Base-by-base conservation (phyloP, 2,329 filamentous ascomycete species). In the Trichoderma oligosporum region DNA sequence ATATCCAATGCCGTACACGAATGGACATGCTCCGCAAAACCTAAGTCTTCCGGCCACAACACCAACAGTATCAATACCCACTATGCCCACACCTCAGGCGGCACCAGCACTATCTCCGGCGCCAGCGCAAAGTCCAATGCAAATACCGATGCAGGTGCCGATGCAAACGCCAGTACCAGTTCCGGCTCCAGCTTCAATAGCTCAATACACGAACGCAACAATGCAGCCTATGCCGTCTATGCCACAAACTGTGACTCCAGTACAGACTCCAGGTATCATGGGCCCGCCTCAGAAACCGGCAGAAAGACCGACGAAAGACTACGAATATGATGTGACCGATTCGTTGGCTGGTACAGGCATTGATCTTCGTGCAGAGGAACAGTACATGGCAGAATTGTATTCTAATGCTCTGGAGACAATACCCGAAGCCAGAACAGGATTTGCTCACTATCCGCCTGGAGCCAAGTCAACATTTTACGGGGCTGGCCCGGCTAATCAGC, bases 281-380 rank as follows among this genome's bases (percentile, higher is more conserved):
- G 81, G 79, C 0, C 83, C 76, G 60, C 84, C 81, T 65, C 85
- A 80, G 65, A 83, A 82, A 66, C 83, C 78, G 58, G 77, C 78
- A 16, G 87, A 88, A 57, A 78, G 79, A 62, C 81, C 84, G 41
- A 79, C 81, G 11, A 90, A 85, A 62, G 79, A 81, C 55, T 78
- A 79, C 56, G 76, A 82, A 57, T 84, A 92, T 65, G 90, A 96
- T 66, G 81, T 92, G 44, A 89, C 87, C 62, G 92, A 97, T 73
- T 88, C 91, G 49, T 74, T 96, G 55, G 86, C 87, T 16, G 89
- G 88, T 16, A 93, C 91, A 14, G 91, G 91, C 48, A 91, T 97
- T 61, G 89, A 96, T 74, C 74, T 96, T 45, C 85, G 87, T 58
- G 91, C 91, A 62, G 92, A 96, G 71, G 90, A 95, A 67, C 89